phyloP scores from a whole-genome alignment of 148 eudicot genomes.

The Chenopodium formosanum region DNA sequence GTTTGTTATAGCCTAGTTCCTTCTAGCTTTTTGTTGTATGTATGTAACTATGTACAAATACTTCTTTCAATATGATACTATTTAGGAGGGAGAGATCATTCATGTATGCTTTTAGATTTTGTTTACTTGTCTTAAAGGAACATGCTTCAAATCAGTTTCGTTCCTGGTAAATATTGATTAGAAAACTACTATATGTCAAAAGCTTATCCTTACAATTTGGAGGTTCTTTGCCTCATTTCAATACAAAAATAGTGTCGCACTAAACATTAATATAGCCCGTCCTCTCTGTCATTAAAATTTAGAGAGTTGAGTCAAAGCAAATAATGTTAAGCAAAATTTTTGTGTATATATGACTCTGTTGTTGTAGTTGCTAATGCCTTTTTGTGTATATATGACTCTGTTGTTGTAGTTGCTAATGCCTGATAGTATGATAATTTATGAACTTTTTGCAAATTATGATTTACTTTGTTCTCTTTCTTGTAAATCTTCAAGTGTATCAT shows the following conservation, averaged over 20 bases:
- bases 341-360: neutral
- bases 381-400: neutral
- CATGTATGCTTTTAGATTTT: neutral
- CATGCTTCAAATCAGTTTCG: neutral
- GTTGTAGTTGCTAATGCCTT: constrained; percentile 4
- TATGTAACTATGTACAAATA: neutral
- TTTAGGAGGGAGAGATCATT: neutral
- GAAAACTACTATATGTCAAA: neutral
- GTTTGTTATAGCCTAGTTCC: neutral
- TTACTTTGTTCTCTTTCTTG: neutral
- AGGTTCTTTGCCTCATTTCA: too few relatives aligned
- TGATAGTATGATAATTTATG: neutral
- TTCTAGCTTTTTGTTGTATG: neutral
- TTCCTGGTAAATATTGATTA: neutral
- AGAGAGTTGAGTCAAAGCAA: neutral
- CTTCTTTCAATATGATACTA: neutral
- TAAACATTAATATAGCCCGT: neutral
- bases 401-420: constrained; percentile 4
- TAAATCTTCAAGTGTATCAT: neutral
- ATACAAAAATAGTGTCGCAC: neutral
- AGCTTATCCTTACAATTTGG: neutral
- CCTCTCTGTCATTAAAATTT: neutral
- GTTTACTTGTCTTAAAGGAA: neutral
- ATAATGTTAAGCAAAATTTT: neutral
- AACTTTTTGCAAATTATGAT: neutral